Conservation (phyloP, 225 moss, liverwort and hornwort species). For the Takakia lepidozioides region DNA sequence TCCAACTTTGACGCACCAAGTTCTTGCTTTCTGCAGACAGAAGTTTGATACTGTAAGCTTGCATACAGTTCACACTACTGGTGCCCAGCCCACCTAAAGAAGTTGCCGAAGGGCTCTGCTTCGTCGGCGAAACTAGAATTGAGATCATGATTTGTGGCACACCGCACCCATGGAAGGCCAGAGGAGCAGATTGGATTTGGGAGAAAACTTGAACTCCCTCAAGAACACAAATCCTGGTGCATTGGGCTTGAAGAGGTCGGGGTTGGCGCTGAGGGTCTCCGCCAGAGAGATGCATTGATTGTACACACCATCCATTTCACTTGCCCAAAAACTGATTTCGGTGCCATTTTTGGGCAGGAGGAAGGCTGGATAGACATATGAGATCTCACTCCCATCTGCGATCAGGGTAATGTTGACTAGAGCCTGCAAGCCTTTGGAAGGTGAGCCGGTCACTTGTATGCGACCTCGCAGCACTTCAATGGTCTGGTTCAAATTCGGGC, state of each 20-base stretch:
- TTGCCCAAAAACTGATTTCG: slow-evolving; percentile 24
- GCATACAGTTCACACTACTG: too few species aligned
- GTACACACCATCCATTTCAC: not conserved
- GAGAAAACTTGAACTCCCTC: slow-evolving; percentile 2
- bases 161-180: slow-evolving; percentile 6
- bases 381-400: slow-evolving; percentile 3
- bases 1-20: too few species aligned
- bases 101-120: too few species aligned
- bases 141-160: not conserved
- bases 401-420: slow-evolving; percentile 7
- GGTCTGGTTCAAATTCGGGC: slow-evolving; percentile 25
- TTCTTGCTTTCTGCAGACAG: too few species aligned
- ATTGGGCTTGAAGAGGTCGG: slow-evolving; percentile 7
- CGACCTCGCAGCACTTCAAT: slow-evolving; percentile 33
- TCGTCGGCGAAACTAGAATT: too few species aligned
- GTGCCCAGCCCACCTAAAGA: too few species aligned
- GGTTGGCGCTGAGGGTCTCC: not conserved
- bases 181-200: not conserved
- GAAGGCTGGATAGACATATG: slow-evolving; percentile 10
- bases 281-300: not conserved
- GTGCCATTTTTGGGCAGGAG: slow-evolving; percentile 33
- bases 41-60: too few species aligned
- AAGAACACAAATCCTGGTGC: not conserved
- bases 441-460: slow-evolving; percentile 20
- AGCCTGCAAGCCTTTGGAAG: slow-evolving; percentile 17